Conservation (phyloP, 352 stramenopile species). For the Elongisporangium anandrum region DNA sequence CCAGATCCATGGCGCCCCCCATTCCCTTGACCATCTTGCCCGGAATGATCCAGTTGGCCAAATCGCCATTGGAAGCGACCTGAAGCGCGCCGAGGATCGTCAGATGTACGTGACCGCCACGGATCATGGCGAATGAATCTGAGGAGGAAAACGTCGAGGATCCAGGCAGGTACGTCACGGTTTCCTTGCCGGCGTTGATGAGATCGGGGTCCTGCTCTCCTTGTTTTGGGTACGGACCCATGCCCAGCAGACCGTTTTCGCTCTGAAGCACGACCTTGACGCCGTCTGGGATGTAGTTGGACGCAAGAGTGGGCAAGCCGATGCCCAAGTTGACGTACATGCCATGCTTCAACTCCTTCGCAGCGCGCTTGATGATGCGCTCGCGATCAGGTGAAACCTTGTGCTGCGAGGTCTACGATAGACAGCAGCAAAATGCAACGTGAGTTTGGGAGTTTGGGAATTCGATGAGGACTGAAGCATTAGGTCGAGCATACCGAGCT, state of each 20-base stretch:
- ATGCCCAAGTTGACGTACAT: constrained; percentile 99
- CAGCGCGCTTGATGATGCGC: constrained; percentile 92
- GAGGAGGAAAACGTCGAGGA: constrained; percentile 93
- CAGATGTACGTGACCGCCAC: constrained; percentile 93
- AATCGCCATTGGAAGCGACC: constrained; percentile 90
- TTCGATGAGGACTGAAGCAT: too few species aligned
- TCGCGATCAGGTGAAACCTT: constrained; percentile 79
- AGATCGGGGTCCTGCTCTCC: constrained; percentile 91
- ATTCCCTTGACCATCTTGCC: constrained; percentile 98
- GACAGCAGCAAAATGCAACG: background rate
- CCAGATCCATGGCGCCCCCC: constrained; percentile 97
- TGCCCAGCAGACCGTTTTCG: constrained; percentile 95
- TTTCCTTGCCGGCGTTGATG: constrained; percentile 98
- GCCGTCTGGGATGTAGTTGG: constrained; percentile 93
- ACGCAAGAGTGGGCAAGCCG: constrained; percentile 92
- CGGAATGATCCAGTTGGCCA: constrained; percentile 96
- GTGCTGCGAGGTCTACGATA: constrained; percentile 34
- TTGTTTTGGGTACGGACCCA: constrained; percentile 89
- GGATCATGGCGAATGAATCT: constrained; percentile 97
- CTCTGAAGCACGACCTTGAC: constrained; percentile 95
- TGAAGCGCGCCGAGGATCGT: constrained; percentile 96
- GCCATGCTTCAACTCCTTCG: constrained; percentile 87
- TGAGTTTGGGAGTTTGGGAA: background rate
- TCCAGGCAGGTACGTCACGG: constrained; percentile 91
- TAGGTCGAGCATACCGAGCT: constrained; percentile 43